phyloP scores from a whole-genome alignment of 768 basidiomycete species.

The Calocybe gangraenosa region DNA sequence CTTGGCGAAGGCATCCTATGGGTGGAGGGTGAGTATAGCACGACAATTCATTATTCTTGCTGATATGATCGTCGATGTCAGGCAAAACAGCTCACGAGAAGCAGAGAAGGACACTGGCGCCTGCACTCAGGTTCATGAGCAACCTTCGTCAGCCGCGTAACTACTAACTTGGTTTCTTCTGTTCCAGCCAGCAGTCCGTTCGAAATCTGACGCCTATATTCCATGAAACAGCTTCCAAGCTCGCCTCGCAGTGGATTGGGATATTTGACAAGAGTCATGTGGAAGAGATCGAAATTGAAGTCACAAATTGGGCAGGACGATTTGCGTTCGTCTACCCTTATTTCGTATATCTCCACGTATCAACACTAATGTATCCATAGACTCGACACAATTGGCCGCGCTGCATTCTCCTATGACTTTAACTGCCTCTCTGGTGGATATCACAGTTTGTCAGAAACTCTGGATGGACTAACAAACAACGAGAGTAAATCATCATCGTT shows the following conservation, averaged over 20 bases:
- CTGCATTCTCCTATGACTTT: constrained; percentile 65
- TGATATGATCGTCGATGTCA: constrained; percentile 17
- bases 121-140: constrained; percentile 47
- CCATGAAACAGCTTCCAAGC: constrained; percentile 50
- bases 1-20: constrained; percentile 63
- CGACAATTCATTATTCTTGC: background rate
- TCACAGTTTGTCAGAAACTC: constrained; percentile 44
- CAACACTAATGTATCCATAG: constrained; percentile 24
- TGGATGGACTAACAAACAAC: constrained; percentile 59
- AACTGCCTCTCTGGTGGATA: constrained; percentile 47
- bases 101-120: constrained; percentile 48
- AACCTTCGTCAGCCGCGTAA: constrained; percentile 1
- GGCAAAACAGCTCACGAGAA: constrained; percentile 55
- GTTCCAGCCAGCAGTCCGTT: constrained; percentile 45
- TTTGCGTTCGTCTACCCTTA: constrained; percentile 42
- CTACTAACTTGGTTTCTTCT: background rate
- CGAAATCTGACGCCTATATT: constrained; percentile 48
- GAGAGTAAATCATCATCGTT: constrained; percentile 55
- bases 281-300: constrained; percentile 44
- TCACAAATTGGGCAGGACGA: constrained; percentile 56
- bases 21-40: constrained; percentile 46
- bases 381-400: constrained; percentile 54
- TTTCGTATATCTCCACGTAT: background rate
- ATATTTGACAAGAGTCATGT: constrained; percentile 36
- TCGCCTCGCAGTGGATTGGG: constrained; percentile 48